A percentile compares a stretch with the other conserved stretches of the same genome.
These are phyloP conservation scores for Phytopythium ostracodes DNA, from an alignment of 352 stramenopile species.

Conservation along the genomic window DNA sequence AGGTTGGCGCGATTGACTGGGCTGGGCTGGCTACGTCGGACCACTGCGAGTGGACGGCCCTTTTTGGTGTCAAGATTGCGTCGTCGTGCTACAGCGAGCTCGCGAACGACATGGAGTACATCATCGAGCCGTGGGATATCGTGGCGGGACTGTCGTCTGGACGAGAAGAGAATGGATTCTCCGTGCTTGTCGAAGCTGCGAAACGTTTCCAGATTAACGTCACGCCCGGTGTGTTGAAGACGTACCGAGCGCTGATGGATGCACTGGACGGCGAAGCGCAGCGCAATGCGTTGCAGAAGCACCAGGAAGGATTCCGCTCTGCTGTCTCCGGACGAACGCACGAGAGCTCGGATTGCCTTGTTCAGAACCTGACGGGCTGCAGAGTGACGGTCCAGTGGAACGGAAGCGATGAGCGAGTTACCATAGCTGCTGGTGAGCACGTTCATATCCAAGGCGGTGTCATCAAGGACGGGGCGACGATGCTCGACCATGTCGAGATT, in stretches of 20 bases:
- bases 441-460: conserved; percentile 36
- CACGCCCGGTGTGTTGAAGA: conserved; percentile 66
- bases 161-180: conserved; percentile 57
- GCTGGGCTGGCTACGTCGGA: conserved; percentile 39
- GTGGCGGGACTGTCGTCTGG: conserved; percentile 46
- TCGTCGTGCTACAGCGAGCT: conserved; percentile 70
- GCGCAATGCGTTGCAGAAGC: conserved; percentile 52
- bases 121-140: conserved; percentile 72
- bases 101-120: conserved; percentile 65
- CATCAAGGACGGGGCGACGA: conserved; percentile 33
- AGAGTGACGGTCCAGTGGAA: conserved; percentile 50
- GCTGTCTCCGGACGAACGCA: conserved; percentile 29
- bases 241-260: conserved; percentile 74
- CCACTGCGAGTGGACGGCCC: conserved; percentile 52
- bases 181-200: conserved; percentile 53
- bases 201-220: conserved; percentile 79
- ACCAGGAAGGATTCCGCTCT: conserved; percentile 55
- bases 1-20: conserved; percentile 48
- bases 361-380: conserved; percentile 73
- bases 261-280: conserved; percentile 63
- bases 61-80: conserved; percentile 63
- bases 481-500: conserved; percentile 47
- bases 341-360: conserved; percentile 45
- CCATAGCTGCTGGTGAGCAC: conserved; percentile 44
- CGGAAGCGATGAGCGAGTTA: conserved; percentile 34